These are phyloP conservation scores for Pneumocystis canis DNA, from an alignment of 1,139 yeast species.

Conservation along the genomic window DNA sequence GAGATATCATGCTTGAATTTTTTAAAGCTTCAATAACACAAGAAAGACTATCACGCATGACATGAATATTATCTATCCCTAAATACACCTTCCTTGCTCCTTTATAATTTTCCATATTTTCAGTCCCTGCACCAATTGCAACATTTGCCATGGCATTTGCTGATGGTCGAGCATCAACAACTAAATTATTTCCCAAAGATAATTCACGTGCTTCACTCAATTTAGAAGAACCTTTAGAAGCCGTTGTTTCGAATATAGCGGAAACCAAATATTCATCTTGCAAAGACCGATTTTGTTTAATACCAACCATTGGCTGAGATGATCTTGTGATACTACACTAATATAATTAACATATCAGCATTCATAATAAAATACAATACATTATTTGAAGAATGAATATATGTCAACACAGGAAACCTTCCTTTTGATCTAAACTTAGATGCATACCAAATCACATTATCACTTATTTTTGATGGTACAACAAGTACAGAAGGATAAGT, in stretches of 20 bases:
- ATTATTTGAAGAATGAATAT: conserved; percentile 48
- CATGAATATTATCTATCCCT: conserved; percentile 90
- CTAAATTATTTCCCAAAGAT: conserved; percentile 40
- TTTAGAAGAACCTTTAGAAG: conserved; percentile 13
- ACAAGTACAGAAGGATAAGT: conserved; percentile 59
- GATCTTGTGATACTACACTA: conserved; percentile 68
- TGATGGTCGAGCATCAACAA: conserved; percentile 82
- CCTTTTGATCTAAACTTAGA: conserved; percentile 73
- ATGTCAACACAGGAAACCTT: conserved; percentile 70
- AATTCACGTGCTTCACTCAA: neutral
- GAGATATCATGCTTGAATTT: conserved; percentile 47
- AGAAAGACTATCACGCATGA: conserved; percentile 71
- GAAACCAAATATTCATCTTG: conserved; percentile 76
- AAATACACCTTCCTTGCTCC: conserved; percentile 55
- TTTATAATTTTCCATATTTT: conserved; percentile 72
- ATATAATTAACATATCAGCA: neutral
- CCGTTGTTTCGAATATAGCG: conserved; percentile 48
- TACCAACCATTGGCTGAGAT: conserved; percentile 84
- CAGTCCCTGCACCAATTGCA: conserved; percentile 95
- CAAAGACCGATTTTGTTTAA: conserved; percentile 72
- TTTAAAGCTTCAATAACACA: conserved; percentile 48
- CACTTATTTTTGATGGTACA: conserved; percentile 65
- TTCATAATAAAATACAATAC: neutral
- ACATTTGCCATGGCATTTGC: conserved; percentile 95
- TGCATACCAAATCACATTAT: conserved; percentile 68